A percentile compares a stretch with the other conserved stretches of the same genome.
These are phyloP conservation scores for Picochlorum sp. DNA, from an alignment of 139 green algal genomes.

Conservation along the genomic window DNA sequence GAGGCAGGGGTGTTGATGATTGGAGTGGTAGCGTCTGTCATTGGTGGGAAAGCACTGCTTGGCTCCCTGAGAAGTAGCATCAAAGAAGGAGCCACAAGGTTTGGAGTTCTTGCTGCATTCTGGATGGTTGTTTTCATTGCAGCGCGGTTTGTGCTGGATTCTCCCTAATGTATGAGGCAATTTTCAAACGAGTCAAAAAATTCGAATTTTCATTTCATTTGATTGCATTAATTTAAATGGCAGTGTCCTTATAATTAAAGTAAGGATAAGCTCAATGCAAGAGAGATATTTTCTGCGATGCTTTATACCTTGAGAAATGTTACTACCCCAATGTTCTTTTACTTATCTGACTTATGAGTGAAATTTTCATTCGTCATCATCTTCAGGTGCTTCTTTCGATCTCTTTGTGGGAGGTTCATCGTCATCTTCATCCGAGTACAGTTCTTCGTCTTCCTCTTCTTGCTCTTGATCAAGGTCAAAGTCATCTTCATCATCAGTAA, in stretches of 20 bases:
- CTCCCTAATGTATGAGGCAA: constrained; percentile 4
- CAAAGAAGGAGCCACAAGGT: constrained; percentile 9
- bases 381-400: background rate
- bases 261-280: too few relatives aligned
- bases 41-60: constrained; percentile 7
- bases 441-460: constrained; percentile 22
- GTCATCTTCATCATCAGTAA: constrained; percentile 6
- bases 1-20: constrained; percentile 18
- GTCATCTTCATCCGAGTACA: constrained; percentile 10
- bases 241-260: too few relatives aligned
- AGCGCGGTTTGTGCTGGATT: constrained; percentile 33
- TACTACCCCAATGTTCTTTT: background rate
- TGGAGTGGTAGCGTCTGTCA: constrained; percentile 16
- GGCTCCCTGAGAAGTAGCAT: constrained; percentile 11
- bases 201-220: too few relatives aligned
- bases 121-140: constrained; percentile 44
- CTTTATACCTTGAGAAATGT: background rate
- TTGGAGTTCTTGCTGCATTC: constrained; percentile 38
- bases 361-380: background rate
- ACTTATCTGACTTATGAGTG: background rate
- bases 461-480: constrained; percentile 8
- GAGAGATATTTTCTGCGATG: too few relatives aligned
- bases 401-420: constrained; percentile 3
- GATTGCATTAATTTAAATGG: too few relatives aligned
- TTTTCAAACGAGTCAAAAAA: too few relatives aligned